Evolutionary conservation across 306 rosid species (phyloP).

Genomic region (Vicia sativa): DNA sequence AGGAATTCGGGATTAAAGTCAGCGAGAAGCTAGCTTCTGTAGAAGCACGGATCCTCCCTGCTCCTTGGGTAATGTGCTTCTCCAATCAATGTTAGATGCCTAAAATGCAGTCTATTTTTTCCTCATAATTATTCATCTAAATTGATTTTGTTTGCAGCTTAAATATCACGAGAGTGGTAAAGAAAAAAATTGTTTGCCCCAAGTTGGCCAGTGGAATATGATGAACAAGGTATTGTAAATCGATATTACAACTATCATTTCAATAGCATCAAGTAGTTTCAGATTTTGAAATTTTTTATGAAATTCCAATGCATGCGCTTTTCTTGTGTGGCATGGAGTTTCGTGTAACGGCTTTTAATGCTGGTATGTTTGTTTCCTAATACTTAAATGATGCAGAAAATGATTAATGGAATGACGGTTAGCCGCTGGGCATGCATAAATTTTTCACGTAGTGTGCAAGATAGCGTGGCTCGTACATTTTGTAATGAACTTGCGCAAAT

Average conservation of each 20-base stretch:
- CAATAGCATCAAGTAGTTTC: too few species aligned
- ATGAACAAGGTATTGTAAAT: conserved; percentile 80
- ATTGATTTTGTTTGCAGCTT: conserved; percentile 56
- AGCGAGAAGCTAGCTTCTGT: conserved; percentile 91
- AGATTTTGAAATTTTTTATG: too few species aligned
- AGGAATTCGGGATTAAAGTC: conserved; percentile 87
- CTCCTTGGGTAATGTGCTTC: conserved; percentile 86
- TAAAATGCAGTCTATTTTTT: not conserved
- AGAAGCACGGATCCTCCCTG: conserved; percentile 96
- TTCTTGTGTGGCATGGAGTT: not conserved
- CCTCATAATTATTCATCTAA: conserved; percentile 10
- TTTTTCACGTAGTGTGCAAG: conserved; percentile 90
- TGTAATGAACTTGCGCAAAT: conserved; percentile 86
- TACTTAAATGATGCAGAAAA: conserved; percentile 65
- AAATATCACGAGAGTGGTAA: conserved; percentile 94
- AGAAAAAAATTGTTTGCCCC: conserved; percentile 96
- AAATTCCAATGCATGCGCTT: conserved; percentile 8
- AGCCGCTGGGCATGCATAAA: conserved; percentile 96
- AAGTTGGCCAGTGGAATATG: conserved; percentile 99
- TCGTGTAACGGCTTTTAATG: not conserved
- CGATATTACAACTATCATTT: not conserved
- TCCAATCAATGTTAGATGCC: conserved; percentile 6
- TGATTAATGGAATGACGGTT: conserved; percentile 97
- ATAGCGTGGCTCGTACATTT: conserved; percentile 83
- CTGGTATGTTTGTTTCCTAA: conserved; percentile 13